Base-by-base conservation (phyloP, 2,329 filamentous ascomycete species). In the Botrytis paeoniae region DNA sequence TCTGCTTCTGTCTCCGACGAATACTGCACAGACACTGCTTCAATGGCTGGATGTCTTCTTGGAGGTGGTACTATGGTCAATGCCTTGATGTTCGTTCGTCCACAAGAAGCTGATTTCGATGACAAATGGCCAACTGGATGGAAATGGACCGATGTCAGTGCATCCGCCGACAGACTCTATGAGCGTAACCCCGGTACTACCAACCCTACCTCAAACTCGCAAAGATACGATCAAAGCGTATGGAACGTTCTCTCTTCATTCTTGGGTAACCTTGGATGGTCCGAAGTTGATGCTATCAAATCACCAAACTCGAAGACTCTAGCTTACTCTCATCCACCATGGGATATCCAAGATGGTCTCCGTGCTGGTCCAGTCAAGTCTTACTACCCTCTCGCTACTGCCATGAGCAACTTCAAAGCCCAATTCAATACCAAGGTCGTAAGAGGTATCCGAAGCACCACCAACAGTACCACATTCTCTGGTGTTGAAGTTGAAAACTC, bases 1-100 rank as follows among this genome's bases (percentile, higher is more conserved):
- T 37, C 48, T 20, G 70, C 70, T 14, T 29, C 45, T n/a, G 51
- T 57, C 37, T 45, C 35, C 18, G 71, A 70, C 2, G 75, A 76
- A 61, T 77, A 78, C 78, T 89, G 88, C 39, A 75, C 77, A 41
- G 77, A 78, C 66, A 75, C 73, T 62, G 89, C 90, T 71, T 88
- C 90, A 75, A 92, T 92, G 89, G 89, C 89, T 22, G 91, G 89
- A 25, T 93, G 91, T 75, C 84, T 93, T 37, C 85, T 93, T 5
- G 91, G 91, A 64, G 91, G 91, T 73, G 77, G 76, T 63, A 79
- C 78, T 6, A 77, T 76, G 71, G 75, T 92, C 78, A 93, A 92
- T 75, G 88, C 90, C 62, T 88, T 89, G 69, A 84, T 92, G 66
- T 92, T 89, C 85, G 91, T 89, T 84, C 88, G 84, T 80, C 87